Evolutionary conservation across 2,329 filamentous ascomycete genomes (phyloP).

Genomic region (Pleoardoris graminearum): DNA sequence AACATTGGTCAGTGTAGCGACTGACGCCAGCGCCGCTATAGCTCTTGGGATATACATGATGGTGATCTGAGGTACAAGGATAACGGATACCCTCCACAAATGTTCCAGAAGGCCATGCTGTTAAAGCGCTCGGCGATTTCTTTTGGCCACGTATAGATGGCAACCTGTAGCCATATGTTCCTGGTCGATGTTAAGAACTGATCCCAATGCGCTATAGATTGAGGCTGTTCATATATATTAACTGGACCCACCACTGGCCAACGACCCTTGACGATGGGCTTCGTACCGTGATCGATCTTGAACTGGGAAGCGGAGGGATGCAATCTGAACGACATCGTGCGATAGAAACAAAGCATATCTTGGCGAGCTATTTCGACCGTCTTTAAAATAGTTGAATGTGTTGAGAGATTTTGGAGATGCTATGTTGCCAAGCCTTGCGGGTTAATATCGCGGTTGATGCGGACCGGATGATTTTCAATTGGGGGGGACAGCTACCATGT

Average conservation of each 20-base stretch:
- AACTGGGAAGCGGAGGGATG: constrained; percentile 2
- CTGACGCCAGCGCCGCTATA: constrained; percentile 21
- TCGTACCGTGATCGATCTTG: background rate
- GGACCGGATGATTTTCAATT: constrained; percentile 9
- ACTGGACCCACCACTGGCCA: constrained; percentile 33
- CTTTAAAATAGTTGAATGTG: background rate
- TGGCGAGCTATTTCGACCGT: background rate
- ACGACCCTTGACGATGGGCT: constrained; percentile 18
- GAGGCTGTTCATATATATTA: constrained; percentile 43
- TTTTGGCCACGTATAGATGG: constrained; percentile 42
- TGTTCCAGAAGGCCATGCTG: constrained; percentile 15
- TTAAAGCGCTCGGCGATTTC: constrained; percentile 25
- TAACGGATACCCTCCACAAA: constrained; percentile 14
- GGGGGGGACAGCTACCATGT: background rate
- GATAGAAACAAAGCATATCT: background rate
- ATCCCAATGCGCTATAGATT: constrained; percentile 32
- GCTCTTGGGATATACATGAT: constrained; percentile 31
- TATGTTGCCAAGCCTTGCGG: constrained; percentile 8
- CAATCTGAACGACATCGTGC: background rate
- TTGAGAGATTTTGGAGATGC: background rate
- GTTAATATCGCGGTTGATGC: constrained; percentile 11
- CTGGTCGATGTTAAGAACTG: constrained; percentile 20
- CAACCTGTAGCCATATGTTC: constrained; percentile 31
- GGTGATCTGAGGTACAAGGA: constrained; percentile 12
- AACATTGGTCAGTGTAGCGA: constrained; percentile 17